Percentiles rank a stretch among this genome's conserved stretches.
phyloP scores from a whole-genome alignment of 257 asterid genomes.

The Solanum lycopersicoides region DNA sequence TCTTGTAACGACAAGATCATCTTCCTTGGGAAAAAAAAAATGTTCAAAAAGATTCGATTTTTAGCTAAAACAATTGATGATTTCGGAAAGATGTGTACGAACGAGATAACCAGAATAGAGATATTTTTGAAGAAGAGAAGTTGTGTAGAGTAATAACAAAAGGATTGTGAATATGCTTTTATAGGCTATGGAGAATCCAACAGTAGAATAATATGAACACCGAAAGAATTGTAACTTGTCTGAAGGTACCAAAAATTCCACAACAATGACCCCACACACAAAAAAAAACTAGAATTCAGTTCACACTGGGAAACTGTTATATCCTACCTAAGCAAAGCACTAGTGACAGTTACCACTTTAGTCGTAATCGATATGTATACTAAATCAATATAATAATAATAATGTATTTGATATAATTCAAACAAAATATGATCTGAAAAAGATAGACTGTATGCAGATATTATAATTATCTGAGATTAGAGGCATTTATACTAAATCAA shows the following conservation, averaged over 20 bases:
- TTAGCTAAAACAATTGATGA: background rate
- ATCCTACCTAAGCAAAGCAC: slow-evolving; percentile 4
- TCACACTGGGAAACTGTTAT: slow-evolving; percentile 27
- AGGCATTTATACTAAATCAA: too few relatives aligned
- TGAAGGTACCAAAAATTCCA: slow-evolving; percentile 33
- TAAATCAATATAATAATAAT: background rate
- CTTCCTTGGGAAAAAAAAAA: slow-evolving; percentile 7
- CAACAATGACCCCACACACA: slow-evolving; percentile 17
- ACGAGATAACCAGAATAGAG: background rate
- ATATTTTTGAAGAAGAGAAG: background rate
- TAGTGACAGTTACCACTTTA: slow-evolving; percentile 10
- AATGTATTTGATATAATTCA: background rate
- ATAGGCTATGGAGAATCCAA: slow-evolving; percentile 19
- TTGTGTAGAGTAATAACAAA: slow-evolving; percentile 23
- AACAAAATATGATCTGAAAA: rapidly evolving
- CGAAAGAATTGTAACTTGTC: slow-evolving; percentile 30
- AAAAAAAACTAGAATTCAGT: slow-evolving; percentile 6
- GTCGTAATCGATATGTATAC: background rate
- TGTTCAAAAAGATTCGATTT: background rate
- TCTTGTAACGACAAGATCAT: slow-evolving; percentile 25
- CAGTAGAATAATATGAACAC: slow-evolving; percentile 10
- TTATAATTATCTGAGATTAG: too few relatives aligned
- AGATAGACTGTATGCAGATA: background rate
- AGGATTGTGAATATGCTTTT: slow-evolving; percentile 8
- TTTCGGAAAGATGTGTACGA: background rate